Base-by-base conservation (phyloP, 768 basidiomycete species). In the Amyloporia xantha region DNA sequence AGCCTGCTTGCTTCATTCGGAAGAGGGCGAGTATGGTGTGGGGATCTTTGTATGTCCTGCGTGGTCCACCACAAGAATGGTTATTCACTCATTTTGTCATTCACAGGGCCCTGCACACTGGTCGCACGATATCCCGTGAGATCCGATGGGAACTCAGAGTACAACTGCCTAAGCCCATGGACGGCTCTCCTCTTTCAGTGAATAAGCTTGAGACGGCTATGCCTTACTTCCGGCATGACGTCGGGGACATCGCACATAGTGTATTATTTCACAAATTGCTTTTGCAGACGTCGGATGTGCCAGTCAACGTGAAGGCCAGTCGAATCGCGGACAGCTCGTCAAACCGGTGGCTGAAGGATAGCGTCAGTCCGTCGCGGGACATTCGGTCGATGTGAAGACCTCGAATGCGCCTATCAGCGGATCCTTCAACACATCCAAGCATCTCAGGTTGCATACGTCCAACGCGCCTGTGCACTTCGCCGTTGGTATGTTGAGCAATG, bases 331-430 rank as follows among this genome's bases (percentile, higher is more conserved):
- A 42, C 20, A 13, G 2, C 4, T 37, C 6, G 7, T 26, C 17
- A 35, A 19, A 11, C 38, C 17, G 2, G 5, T 15, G 30, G n/a
- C 25, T 13, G 49, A 25, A 10, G 7, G 27, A 4, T 15, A 3
- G 12, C 27, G 13, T 41, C n/a, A 75, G 73, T 63, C 68, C 5
- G 37, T 71, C 13, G 54, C 61, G 12, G 57, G 63, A 4, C 46
- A 58, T 1, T 33, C 40, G 15, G 63, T 56, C 0, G 28, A 43
- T 1, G 17, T 71, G 25, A 50, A 25, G 3, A 61, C 73, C 23
- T 58, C 51, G 7, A 72, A 76, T 20, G 62, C 60, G 2, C 41
- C 53, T 0, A 72, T 76, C 50, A 20, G 13, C 2, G 74, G 75
- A 19, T 60, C 61, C n/a, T 70, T 71, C 54, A 70, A 64, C 49